A percentile compares a stretch with the other conserved stretches of the same genome.
phyloP scores from a whole-genome alignment of 176 grass and related monocot species.

The Thinopyrum elongatum region DNA sequence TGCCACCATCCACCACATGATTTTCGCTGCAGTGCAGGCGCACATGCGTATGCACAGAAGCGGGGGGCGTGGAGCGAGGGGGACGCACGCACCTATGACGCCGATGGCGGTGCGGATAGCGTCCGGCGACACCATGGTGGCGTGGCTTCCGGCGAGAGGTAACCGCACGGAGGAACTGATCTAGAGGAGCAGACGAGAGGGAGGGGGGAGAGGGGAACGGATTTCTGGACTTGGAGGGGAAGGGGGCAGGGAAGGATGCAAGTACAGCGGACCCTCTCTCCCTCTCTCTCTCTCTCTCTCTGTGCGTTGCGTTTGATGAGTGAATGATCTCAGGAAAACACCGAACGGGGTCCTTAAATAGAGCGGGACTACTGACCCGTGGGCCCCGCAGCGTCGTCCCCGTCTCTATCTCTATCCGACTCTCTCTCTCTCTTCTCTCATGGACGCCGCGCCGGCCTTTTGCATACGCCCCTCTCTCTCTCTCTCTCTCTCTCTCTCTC shows the following conservation, averaged over 20 bases:
- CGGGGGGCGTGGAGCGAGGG: neutral
- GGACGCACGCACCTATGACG: constrained; percentile 53
- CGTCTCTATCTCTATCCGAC: neutral
- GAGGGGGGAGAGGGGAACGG: neutral
- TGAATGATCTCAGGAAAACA: neutral
- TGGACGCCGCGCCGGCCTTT: neutral
- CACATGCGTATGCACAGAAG: neutral
- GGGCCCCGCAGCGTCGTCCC: neutral
- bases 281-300: neutral
- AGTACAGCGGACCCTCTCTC: neutral
- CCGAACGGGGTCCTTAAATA: constrained; percentile 20
- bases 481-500: neutral
- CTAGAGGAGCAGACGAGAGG: neutral
- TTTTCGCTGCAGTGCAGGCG: neutral
- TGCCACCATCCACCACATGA: neutral
- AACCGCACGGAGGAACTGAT: neutral
- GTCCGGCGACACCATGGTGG: constrained; percentile 59
- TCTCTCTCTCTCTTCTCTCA: neutral
- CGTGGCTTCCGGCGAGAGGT: neutral
- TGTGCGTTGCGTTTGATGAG: neutral
- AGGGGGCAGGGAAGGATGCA: neutral
- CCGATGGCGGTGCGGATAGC: constrained; percentile 73
- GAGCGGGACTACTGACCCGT: neutral
- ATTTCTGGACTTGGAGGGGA: neutral
- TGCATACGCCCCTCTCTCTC: neutral